A percentile compares a stretch with the other conserved stretches of the same genome.
Conservation (phyloP, 495 filamentous ascomycete species). For the Rusavskia elegans region DNA sequence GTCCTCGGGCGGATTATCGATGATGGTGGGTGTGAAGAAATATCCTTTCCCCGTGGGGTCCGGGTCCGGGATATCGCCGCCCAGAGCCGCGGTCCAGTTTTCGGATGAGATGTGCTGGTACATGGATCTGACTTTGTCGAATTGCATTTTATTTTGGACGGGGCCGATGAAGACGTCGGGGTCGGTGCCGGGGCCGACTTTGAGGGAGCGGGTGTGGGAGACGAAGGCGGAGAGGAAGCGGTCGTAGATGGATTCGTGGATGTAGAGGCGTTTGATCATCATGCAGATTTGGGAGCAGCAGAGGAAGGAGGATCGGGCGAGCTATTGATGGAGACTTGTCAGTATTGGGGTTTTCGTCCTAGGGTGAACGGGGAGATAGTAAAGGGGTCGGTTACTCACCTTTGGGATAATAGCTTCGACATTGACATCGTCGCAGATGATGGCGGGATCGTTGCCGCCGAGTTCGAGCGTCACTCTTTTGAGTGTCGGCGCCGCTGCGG, state of each 20-base stretch:
- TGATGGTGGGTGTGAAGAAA: conserved; percentile 40
- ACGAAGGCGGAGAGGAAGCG: conserved; percentile 39
- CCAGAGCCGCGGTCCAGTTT: neutral
- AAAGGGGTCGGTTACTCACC: conserved; percentile 12
- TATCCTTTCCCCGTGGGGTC: conserved; percentile 22
- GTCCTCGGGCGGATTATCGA: conserved; percentile 40
- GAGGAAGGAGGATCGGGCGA: neutral
- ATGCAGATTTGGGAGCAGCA: conserved; percentile 30
- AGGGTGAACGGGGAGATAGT: conserved; percentile 16
- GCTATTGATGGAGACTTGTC: neutral
- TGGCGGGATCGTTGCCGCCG: conserved; percentile 54
- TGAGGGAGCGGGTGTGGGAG: conserved; percentile 31
- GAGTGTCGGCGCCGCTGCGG: conserved; percentile 39
- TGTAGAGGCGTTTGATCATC: conserved; percentile 49
- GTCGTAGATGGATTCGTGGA: conserved; percentile 52
- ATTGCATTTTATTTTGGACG: conserved; percentile 48
- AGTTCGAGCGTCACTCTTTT: conserved; percentile 45
- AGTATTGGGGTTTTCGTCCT: too few relatives aligned
- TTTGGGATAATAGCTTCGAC: conserved; percentile 41
- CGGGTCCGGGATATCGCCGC: conserved; percentile 9
- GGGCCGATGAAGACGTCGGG: conserved; percentile 33
- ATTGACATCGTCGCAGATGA: conserved; percentile 50
- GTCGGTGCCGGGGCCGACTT: conserved; percentile 28
- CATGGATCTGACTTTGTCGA: conserved; percentile 24
- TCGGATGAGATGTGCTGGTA: neutral